Evolutionary conservation across 768 basidiomycete genomes (phyloP).

Genomic region (Russula sp.): DNA sequence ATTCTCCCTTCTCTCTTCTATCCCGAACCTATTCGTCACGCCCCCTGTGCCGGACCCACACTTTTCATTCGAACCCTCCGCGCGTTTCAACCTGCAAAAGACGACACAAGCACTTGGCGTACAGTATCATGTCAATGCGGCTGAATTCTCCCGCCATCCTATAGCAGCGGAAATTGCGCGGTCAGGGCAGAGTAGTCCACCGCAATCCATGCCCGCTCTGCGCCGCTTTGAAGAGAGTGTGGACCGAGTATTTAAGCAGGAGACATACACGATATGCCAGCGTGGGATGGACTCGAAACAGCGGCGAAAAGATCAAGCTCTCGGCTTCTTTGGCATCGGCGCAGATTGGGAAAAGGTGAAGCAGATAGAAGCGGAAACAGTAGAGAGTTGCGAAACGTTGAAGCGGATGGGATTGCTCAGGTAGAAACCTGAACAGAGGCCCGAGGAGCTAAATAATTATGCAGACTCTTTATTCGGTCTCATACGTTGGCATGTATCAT

Average conservation of each 20-base stretch:
- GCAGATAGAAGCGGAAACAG: conserved; percentile 58
- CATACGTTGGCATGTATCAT: neutral
- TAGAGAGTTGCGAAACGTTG: conserved; percentile 74
- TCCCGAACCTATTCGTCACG: conserved; percentile 69
- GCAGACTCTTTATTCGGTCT: neutral
- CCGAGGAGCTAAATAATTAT: conserved; percentile 4
- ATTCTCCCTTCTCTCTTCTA: conserved; percentile 74
- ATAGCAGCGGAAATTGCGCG: conserved; percentile 66
- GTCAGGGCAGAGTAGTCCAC: conserved; percentile 23
- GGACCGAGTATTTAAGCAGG: conserved; percentile 67
- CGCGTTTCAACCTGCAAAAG: conserved; percentile 62
- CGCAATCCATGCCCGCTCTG: conserved; percentile 28
- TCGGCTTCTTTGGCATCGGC: conserved; percentile 86
- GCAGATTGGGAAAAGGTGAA: conserved; percentile 89
- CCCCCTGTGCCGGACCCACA: conserved; percentile 67
- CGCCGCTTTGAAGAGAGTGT: conserved; percentile 69
- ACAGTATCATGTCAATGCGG: conserved; percentile 76
- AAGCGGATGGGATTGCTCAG: conserved; percentile 50
- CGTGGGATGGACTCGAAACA: conserved; percentile 58
- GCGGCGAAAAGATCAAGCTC: conserved; percentile 62
- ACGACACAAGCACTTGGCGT: conserved; percentile 64
- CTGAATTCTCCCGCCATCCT: conserved; percentile 72
- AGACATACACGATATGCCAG: conserved; percentile 66
- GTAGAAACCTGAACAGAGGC: conserved; percentile 21
- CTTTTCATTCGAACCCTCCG: conserved; percentile 59